Base-by-base conservation (phyloP, 805 yeast genomes). In the Schizosaccharomyces osmophilus region DNA sequence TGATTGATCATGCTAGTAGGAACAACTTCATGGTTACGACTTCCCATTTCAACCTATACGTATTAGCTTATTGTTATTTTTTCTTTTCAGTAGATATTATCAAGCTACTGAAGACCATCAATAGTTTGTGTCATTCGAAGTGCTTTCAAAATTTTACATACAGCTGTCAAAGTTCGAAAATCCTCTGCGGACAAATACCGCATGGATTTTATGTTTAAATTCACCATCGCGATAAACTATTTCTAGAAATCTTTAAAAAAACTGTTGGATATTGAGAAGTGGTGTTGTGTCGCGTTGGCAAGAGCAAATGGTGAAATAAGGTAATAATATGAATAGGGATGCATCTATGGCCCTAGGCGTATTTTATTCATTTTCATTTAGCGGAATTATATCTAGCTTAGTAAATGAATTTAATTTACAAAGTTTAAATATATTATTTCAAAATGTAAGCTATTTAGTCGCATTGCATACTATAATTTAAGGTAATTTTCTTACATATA, bases 141-240 rank as follows among this genome's bases (percentile, higher is more conserved):
- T 0, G 95, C 97, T 62, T 83, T 83, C 55, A 93, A 80, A 9
- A 87, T 93, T 62, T 36, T 36, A 36, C 41, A 48, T 22, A 85
- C 85, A 0, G 95, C 97, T 62, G 83, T 83, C 55, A 93, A 80
- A 9, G 88, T 93, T 62, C 85, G 78, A 76, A 87, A 93, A 73
- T 93, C 98, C 65, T 88, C 97, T 5, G 83, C 77, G 65, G 95
- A 82, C 69, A 93, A 75, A 70, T 93, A 93, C 70, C 97, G 78
- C 95, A 93, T 87, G 71, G 87, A 94, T 8, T 93, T 77, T 0
- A 94, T 85, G 67, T 93, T 97, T 61, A 93, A 76, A 78, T 88
- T 93, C 97, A 93, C 54, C 61, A 41, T 59, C 55, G 19, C 6
- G 31, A n/a, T 19, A 31, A 8, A 9, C 19, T 55, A 11, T 19